Evolutionary conservation across 495 filamentous ascomycete species (phyloP).

Genomic region (Penicillium tannophilum): DNA sequence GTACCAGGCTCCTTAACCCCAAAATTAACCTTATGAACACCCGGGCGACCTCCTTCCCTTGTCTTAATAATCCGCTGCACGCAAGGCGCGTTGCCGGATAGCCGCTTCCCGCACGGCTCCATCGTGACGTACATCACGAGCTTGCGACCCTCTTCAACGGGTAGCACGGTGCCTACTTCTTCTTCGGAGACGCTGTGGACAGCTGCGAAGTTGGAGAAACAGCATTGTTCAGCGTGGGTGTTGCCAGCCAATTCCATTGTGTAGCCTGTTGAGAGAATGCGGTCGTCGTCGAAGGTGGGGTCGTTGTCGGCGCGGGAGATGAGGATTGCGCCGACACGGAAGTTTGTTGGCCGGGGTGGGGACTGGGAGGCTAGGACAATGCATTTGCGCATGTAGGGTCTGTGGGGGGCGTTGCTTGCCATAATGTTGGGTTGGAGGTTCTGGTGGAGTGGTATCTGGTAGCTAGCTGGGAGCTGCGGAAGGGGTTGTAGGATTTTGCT

Average conservation of each 20-base stretch:
- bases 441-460: background rate
- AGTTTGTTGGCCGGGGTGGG: conserved; percentile 85
- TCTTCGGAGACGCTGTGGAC: conserved; percentile 55
- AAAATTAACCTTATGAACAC: conserved; percentile 79
- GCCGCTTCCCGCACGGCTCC: conserved; percentile 83
- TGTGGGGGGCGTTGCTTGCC: conserved; percentile 49
- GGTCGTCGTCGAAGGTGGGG: conserved; percentile 44
- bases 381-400: conserved; percentile 68
- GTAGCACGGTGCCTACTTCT: conserved; percentile 56
- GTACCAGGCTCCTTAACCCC: conserved; percentile 86
- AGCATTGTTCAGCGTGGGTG: conserved; percentile 94
- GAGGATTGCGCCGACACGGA: conserved; percentile 86
- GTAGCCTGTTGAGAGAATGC: conserved; percentile 80
- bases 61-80: conserved; percentile 76
- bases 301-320: conserved; percentile 53
- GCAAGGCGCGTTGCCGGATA: conserved; percentile 82
- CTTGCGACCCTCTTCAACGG: conserved; percentile 37
- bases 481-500: background rate
- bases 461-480: background rate
- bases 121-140: conserved; percentile 87
- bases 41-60: conserved; percentile 37
- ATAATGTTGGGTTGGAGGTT: background rate
- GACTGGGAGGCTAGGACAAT: conserved; percentile 75
- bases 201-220: conserved; percentile 73
- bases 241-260: conserved; percentile 90